phyloP scores from a whole-genome alignment of 306 rosid species.

The Dryas drummondii region DNA sequence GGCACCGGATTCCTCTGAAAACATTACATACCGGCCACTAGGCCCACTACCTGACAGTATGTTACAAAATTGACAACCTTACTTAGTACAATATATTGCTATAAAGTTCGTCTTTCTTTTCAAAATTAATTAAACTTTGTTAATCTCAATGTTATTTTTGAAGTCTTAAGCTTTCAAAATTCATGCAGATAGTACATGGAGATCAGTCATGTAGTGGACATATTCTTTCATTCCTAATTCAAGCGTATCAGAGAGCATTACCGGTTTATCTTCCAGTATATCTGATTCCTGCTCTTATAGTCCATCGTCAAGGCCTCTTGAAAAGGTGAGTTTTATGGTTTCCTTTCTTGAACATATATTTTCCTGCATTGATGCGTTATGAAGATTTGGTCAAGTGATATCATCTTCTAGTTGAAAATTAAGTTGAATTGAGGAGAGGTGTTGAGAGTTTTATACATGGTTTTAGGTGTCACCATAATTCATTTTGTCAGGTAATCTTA shows the following conservation, averaged over 20 bases:
- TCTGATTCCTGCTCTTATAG: conserved; percentile 90
- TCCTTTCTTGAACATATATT: neutral
- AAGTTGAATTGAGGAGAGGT: neutral
- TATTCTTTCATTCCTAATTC: conserved; percentile 65
- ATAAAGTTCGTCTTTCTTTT: neutral
- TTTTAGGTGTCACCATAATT: neutral
- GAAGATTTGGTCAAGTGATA: neutral
- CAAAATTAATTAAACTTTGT: neutral
- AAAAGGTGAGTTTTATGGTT: conserved; percentile 57
- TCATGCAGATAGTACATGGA: conserved; percentile 86
- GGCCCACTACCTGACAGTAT: too few species aligned
- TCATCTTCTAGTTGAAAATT: conserved; percentile 1
- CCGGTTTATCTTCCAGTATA: conserved; percentile 96
- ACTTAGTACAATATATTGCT: too few species aligned
- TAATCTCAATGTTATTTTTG: neutral
- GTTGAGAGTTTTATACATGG: neutral
- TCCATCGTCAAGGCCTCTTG: conserved; percentile 78
- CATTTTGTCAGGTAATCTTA: neutral
- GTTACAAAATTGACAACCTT: too few species aligned
- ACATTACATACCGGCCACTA: too few species aligned
- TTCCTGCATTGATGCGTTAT: neutral
- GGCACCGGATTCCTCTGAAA: too few species aligned
- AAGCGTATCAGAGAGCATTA: conserved; percentile 87
- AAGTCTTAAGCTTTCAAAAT: conserved; percentile 8
- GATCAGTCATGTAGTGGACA: conserved; percentile 77